Base-by-base conservation (phyloP, 352 stramenopile species). In the Peronospora destructor region DNA sequence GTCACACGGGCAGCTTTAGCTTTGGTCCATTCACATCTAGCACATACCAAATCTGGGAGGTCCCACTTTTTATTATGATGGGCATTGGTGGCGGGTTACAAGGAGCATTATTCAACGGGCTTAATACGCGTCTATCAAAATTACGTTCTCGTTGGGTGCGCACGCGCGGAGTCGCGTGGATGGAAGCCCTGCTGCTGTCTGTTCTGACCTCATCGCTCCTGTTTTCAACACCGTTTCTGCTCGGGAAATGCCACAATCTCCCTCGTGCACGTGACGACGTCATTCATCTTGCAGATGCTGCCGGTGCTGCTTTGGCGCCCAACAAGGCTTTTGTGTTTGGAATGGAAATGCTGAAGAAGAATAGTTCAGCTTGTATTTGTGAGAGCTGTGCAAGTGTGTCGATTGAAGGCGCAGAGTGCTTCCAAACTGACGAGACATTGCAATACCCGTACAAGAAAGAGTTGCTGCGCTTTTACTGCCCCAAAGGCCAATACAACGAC, bases 401-500 rank as follows among this genome's bases (percentile, higher is more conserved):
- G 2, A 44, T 89, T 32, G 55, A 84, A 28, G 71, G 68, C 10
- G 70, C 70, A 0, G 67, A 85, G 44, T 86, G 74, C 42, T 85
- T 82, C 40, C 70, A 75, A 35, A 71, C 75, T 0, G 74, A 88
- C 40, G 73, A 91, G 40, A 85, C 73, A 1, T 56, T 71, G 30
- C 64, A 80, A 45, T 91, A 91, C 38, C 75, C 80, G 19, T 92
- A 92, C 66, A 81, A 84, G 53, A 82, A 87, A 26, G 81, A 92
- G 21, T 61, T 99, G 3, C 67, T 98, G 19, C 89, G 82, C 10
- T 98, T 98, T 62, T 94, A 96, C 56, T 99, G 96, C 45, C 75
- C 81, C 4, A 58, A 93, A 2, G 96, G 88, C 28, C 68, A 98
- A 53, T 99, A 98, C 83, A 98, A 99, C 57, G 93, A 98, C 62